Conservation (phyloP, 1,284 basidiomycete species). For the Agaricales sp. region DNA sequence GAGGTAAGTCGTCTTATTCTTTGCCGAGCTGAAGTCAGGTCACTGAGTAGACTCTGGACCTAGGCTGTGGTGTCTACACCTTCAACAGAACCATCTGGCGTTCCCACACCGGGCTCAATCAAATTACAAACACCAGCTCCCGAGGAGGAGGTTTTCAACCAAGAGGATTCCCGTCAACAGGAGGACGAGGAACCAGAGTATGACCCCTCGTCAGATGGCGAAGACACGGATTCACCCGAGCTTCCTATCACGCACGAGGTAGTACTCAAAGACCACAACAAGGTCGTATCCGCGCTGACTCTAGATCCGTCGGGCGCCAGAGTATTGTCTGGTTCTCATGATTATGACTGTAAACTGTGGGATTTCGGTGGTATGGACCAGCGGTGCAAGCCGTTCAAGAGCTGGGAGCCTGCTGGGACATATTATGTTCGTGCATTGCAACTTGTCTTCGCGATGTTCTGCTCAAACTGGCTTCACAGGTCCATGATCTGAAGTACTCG, state of each 20-base stretch:
- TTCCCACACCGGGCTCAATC: too few species aligned
- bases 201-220: slow-evolving; percentile 44
- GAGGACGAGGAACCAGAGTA: slow-evolving; percentile 49
- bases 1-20: too few species aligned
- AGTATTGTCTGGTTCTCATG: slow-evolving; percentile 85
- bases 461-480: slow-evolving; percentile 31
- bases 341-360: slow-evolving; percentile 97
- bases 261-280: slow-evolving; percentile 85
- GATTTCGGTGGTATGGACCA: slow-evolving; percentile 98
- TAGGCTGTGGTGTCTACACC: too few species aligned
- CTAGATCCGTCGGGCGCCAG: slow-evolving; percentile 92
- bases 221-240: slow-evolving; percentile 31
- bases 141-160: too few species aligned
- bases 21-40: too few species aligned
- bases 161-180: slow-evolving; percentile 12
- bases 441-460: slow-evolving; percentile 7
- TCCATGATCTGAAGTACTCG: slow-evolving; percentile 84
- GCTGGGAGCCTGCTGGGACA: slow-evolving; percentile 87
- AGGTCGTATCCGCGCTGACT: slow-evolving; percentile 87
- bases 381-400: slow-evolving; percentile 87
- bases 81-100: too few species aligned
- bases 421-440: slow-evolving; percentile 58
- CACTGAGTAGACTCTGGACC: too few species aligned
- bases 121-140: too few species aligned
- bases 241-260: slow-evolving; percentile 88